These are phyloP conservation scores for Raphanus raphanistrum DNA, from an alignment of 345 rosid genomes.

Conservation along the genomic window DNA sequence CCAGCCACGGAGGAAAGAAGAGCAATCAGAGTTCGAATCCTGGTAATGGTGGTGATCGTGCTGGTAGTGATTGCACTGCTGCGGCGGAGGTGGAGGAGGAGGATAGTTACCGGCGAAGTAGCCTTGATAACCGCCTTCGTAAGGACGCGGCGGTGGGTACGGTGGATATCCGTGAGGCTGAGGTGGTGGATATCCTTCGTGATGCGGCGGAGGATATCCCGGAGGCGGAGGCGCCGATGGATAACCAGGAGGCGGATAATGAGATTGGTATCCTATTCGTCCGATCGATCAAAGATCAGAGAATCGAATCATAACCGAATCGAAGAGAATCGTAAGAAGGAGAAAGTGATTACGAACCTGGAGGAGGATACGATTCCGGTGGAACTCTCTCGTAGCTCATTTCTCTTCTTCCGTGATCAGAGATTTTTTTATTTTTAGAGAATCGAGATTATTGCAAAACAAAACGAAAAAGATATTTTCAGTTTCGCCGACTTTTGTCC, in stretches of 20 bases:
- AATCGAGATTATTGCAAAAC: not conserved
- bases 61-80: conserved; percentile 45
- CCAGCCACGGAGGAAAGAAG: conserved; percentile 77
- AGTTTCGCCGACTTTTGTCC: not conserved
- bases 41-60: conserved; percentile 57
- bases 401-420: conserved; percentile 8
- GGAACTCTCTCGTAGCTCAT: conserved; percentile 70
- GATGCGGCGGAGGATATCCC: conserved; percentile 43
- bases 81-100: conserved; percentile 50
- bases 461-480: not conserved
- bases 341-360: conserved; percentile 38
- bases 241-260: conserved; percentile 39
- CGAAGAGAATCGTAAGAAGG: not conserved
- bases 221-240: conserved; percentile 60
- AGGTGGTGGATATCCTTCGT: conserved; percentile 56
- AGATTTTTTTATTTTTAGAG: not conserved
- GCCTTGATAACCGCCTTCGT: conserved; percentile 73
- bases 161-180: conserved; percentile 42
- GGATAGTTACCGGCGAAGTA: conserved; percentile 55
- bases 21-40: conserved; percentile 50
- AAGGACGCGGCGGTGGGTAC: conserved; percentile 36
- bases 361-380: conserved; percentile 61
- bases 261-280: conserved; percentile 22
- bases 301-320: not conserved
- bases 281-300: not conserved